phyloP scores from a whole-genome alignment of 345 rosid species.

The Jatropha curcas region DNA sequence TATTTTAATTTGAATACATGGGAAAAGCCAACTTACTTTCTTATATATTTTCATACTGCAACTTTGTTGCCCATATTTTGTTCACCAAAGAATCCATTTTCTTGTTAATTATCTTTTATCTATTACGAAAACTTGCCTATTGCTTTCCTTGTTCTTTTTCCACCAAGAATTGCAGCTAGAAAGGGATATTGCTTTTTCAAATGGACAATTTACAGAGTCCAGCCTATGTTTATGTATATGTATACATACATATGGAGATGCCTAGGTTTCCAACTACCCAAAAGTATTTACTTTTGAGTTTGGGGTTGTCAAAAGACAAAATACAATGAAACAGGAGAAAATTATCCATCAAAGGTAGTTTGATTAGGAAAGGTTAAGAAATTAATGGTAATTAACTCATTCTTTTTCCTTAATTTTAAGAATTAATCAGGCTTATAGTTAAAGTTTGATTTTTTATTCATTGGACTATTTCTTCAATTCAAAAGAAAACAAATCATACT shows the following conservation, averaged over 20 bases:
- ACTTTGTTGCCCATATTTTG: background rate
- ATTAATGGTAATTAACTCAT: too few species aligned
- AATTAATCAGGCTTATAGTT: background rate
- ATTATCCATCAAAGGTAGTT: too few species aligned
- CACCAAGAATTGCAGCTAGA: background rate
- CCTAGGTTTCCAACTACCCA: too few species aligned
- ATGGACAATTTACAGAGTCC: background rate
- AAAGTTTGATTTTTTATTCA: background rate
- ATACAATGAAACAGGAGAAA: too few species aligned
- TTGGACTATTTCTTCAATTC: too few species aligned
- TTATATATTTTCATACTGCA: background rate
- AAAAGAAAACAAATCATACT: too few species aligned
- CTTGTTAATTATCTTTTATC: too few species aligned
- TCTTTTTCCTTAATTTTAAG: background rate
- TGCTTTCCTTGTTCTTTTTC: background rate
- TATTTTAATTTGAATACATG: slow-evolving; percentile 1
- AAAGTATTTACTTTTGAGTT: too few species aligned
- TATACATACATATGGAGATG: too few species aligned
- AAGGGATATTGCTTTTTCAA: background rate
- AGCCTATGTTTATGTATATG: background rate
- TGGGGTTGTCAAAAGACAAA: too few species aligned
- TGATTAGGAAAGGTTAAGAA: background rate
- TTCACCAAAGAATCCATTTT: background rate
- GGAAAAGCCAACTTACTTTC: slow-evolving; percentile 36
- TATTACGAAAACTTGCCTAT: too few species aligned